These are phyloP conservation scores for Aspergillus chevalieri DNA, from an alignment of 2,329 filamentous ascomycete species.

Conservation along the genomic window DNA sequence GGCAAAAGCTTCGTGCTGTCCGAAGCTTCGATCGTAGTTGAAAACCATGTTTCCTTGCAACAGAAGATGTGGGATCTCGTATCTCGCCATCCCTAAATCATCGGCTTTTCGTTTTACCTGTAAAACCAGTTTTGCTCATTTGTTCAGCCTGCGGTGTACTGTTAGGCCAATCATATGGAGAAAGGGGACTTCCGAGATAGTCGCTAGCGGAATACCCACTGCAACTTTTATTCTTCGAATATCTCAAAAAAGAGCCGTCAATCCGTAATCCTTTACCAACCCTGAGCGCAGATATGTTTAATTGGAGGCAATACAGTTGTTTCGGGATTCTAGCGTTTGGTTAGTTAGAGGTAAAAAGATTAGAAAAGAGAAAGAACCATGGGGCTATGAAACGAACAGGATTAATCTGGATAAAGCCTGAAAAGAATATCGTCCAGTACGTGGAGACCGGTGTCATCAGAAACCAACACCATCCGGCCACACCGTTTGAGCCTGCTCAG, in stretches of 20 bases:
- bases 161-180: too few species aligned
- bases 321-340: neutral
- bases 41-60: slow-evolving; percentile 1
- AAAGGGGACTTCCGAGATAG: too few species aligned
- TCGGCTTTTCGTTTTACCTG: slow-evolving; percentile 1
- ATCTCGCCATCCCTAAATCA: slow-evolving; percentile 1
- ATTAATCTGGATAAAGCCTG: neutral
- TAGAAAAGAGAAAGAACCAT: neutral
- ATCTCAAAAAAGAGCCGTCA: neutral
- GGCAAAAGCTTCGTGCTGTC: neutral
- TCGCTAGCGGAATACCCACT: neutral
- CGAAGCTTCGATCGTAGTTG: neutral
- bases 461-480: neutral
- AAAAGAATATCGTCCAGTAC: neutral
- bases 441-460: neutral
- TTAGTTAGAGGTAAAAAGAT: too few species aligned
- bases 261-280: neutral
- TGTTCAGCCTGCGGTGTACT: neutral
- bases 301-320: neutral
- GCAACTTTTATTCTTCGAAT: too few species aligned
- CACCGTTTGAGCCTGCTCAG: neutral
- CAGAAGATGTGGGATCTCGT: slow-evolving; percentile 2
- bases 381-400: neutral
- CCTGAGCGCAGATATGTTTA: neutral
- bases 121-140: too few species aligned